Conservation (phyloP, 2,329 filamentous ascomycete species). For the Colletotrichum sp. region DNA sequence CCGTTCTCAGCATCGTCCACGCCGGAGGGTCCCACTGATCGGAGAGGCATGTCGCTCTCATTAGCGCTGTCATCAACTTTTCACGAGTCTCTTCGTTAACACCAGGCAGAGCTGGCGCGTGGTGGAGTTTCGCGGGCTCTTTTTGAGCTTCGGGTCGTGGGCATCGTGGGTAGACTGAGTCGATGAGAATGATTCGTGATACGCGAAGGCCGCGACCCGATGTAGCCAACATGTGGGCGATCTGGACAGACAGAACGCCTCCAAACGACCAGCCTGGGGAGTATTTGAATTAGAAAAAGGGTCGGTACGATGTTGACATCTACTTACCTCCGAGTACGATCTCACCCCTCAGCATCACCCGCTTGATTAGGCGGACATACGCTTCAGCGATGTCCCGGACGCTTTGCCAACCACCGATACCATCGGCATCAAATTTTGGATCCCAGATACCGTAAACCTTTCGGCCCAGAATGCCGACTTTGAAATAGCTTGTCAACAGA, state of each 20-base stretch:
- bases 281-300: neutral
- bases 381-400: conserved; percentile 3
- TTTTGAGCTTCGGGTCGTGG: conserved; percentile 6
- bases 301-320: fast-evolving
- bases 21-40: conserved; percentile 2
- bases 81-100: conserved; percentile 1
- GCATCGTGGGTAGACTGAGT: conserved; percentile 12
- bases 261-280: conserved; percentile 5
- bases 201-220: conserved; percentile 6
- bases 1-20: neutral
- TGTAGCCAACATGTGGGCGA: conserved; percentile 7
- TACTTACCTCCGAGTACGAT: conserved; percentile 2
- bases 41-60: conserved; percentile 9
- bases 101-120: neutral
- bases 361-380: conserved; percentile 11
- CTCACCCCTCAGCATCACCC: conserved; percentile 12
- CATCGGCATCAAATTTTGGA: conserved; percentile 9
- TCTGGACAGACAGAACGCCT: neutral
- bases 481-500: conserved; percentile 11
- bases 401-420: conserved; percentile 14
- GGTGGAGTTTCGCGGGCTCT: conserved; percentile 7
- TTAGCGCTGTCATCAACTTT: conserved; percentile 12
- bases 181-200: conserved; percentile 10
- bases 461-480: neutral
- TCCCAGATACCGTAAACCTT: conserved; percentile 12